Conservation (phyloP, 1,284 basidiomycete species). For the Marasmius tenuissimus region DNA sequence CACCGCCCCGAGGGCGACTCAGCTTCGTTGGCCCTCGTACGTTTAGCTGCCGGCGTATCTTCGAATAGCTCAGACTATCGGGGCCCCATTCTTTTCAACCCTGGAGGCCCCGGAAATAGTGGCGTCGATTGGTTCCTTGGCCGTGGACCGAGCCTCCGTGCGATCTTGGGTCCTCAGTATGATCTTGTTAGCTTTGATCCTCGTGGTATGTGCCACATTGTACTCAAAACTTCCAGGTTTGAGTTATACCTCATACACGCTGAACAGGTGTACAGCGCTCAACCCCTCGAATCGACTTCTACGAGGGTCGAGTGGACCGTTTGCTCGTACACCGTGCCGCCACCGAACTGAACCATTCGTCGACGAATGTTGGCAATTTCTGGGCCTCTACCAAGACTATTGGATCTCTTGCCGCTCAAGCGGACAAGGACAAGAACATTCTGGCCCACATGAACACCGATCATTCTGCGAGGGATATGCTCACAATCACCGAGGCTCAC, state of each 20-base stretch:
- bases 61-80: constrained; percentile 30
- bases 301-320: constrained; percentile 29
- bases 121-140: constrained; percentile 17
- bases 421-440: constrained; percentile 25
- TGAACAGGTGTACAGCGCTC: constrained; percentile 31
- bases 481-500: constrained; percentile 42
- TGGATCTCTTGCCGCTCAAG: constrained; percentile 29
- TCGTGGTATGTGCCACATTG: constrained; percentile 20
- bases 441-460: constrained; percentile 41
- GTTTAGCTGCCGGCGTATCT: constrained; percentile 22
- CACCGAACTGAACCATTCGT: constrained; percentile 22
- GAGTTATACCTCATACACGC: constrained; percentile 11
- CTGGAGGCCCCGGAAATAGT: constrained; percentile 44
- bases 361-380: constrained; percentile 20
- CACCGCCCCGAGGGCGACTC: constrained; percentile 8
- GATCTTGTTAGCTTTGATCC: constrained; percentile 55
- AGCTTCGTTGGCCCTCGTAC: constrained; percentile 37
- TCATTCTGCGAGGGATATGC: constrained; percentile 49
- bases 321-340: constrained; percentile 21
- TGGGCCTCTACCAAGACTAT: constrained; percentile 32
- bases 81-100: constrained; percentile 50
- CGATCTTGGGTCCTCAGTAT: constrained; percentile 41
- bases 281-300: constrained; percentile 32
- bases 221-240: neutral
- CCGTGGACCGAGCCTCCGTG: constrained; percentile 27